Conservation (phyloP, 345 rosid genomes). For the Atalantia buxifolia region DNA sequence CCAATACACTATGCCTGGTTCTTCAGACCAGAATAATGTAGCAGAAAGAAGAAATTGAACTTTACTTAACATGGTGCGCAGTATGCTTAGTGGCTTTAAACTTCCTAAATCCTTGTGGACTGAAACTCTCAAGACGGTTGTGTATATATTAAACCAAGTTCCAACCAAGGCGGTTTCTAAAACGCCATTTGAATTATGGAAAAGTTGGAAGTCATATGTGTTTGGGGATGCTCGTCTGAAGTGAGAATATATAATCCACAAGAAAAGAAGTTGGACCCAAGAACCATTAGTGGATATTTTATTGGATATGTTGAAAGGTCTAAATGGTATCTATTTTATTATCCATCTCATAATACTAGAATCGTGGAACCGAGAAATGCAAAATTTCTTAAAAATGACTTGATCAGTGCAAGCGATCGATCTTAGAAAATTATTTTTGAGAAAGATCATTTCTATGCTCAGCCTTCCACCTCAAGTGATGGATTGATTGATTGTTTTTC, state of each 20-base stretch:
- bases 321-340: not conserved
- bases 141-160: too few relatives aligned
- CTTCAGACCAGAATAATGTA: too few relatives aligned
- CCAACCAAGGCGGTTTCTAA: too few relatives aligned
- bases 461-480: not conserved
- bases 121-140: too few relatives aligned
- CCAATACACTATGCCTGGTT: too few relatives aligned
- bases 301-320: not conserved
- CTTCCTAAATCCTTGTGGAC: too few relatives aligned
- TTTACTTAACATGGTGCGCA: too few relatives aligned
- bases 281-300: too few relatives aligned
- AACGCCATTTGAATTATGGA: not conserved
- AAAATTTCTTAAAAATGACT: not conserved
- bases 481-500: too few relatives aligned
- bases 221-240: not conserved
- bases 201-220: not conserved
- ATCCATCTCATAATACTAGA: not conserved
- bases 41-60: too few relatives aligned
- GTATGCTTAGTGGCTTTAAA: too few relatives aligned
- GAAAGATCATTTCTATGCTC: not conserved
- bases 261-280: not conserved
- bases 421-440: too few relatives aligned
- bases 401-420: not conserved
- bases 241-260: not conserved
- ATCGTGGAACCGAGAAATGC: not conserved